Conservation (phyloP, 257 asterid genomes). For the Solanum acaule region DNA sequence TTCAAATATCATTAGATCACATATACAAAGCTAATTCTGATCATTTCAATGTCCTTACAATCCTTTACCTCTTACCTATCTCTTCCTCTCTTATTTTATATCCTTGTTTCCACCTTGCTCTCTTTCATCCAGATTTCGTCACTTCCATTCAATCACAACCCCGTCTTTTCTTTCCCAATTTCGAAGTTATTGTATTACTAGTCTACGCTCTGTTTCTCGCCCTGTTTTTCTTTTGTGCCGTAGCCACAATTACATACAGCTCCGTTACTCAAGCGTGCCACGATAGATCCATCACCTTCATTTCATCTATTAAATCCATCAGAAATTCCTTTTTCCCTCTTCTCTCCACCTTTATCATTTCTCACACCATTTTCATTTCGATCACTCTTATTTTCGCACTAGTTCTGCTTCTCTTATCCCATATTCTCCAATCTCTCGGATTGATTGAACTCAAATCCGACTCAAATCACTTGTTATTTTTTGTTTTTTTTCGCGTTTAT, state of each 20-base stretch:
- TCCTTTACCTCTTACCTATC: not conserved
- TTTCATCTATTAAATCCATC: not conserved
- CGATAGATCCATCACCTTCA: not conserved
- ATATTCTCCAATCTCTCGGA: not conserved
- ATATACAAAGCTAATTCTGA: not conserved
- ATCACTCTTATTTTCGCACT: not conserved
- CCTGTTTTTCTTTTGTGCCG: not conserved
- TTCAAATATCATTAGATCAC: not conserved
- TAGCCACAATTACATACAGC: not conserved
- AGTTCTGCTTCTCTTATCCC: not conserved
- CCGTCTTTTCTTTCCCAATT: not conserved
- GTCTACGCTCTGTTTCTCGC: not conserved
- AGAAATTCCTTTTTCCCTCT: not conserved
- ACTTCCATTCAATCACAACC: not conserved
- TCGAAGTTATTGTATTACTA: not conserved
- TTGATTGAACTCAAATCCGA: not conserved
- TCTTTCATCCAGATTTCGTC: not conserved
- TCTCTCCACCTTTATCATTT: not conserved
- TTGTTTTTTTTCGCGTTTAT: not conserved
- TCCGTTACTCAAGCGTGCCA: not conserved
- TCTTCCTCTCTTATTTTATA: not conserved
- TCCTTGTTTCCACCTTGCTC: not conserved
- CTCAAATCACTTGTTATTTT: not conserved
- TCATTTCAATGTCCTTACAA: not conserved
- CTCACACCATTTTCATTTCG: not conserved